These are phyloP conservation scores for Camellia lanceoleosa DNA, from an alignment of 148 eudicot species.

Conservation along the genomic window DNA sequence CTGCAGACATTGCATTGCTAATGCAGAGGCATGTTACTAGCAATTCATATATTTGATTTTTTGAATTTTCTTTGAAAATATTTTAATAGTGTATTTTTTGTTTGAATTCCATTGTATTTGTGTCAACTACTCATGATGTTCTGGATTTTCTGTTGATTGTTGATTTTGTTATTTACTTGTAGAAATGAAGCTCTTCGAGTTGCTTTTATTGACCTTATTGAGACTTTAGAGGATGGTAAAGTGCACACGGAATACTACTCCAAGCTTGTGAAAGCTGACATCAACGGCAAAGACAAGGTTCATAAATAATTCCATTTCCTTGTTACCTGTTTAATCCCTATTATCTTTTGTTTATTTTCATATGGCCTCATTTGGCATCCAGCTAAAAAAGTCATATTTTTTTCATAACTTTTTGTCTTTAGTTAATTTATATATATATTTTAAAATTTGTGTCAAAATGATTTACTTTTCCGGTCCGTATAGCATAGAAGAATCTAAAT, in stretches of 20 bases:
- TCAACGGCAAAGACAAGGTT: slow-evolving; percentile 93
- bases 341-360: background rate
- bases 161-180: background rate
- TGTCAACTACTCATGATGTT: background rate
- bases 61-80: background rate
- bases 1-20: slow-evolving; percentile 91
- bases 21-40: slow-evolving; percentile 72
- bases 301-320: background rate
- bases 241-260: slow-evolving; percentile 82
- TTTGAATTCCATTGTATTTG: background rate
- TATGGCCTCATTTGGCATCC: background rate
- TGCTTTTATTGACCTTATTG: slow-evolving; percentile 83
- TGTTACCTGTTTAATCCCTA: background rate
- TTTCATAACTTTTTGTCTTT: too few relatives aligned
- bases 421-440: too few relatives aligned
- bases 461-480: too few relatives aligned
- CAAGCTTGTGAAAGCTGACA: slow-evolving; percentile 94
- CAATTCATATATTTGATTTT: background rate
- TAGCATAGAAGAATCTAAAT: too few relatives aligned
- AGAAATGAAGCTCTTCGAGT: slow-evolving; percentile 98
- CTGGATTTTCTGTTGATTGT: background rate
- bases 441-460: too few relatives aligned
- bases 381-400: too few relatives aligned
- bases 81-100: background rate
- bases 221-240: slow-evolving; percentile 78